Conservation (phyloP, 169 alveolate species). For the Plasmodium chabaudi region DNA sequence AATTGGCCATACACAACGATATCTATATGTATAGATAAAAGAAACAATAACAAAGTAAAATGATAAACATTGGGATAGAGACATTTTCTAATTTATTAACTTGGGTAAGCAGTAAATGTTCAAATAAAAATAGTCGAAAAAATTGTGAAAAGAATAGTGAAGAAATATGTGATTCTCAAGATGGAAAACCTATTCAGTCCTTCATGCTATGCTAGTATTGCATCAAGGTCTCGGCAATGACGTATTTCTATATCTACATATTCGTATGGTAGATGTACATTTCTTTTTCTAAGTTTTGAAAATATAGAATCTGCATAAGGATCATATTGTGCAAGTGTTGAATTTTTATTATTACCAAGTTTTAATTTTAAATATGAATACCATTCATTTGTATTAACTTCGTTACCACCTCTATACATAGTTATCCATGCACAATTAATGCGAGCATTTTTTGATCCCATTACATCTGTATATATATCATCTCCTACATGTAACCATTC, state of each 20-base stretch:
- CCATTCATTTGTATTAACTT: slow-evolving; percentile 43
- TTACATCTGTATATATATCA: slow-evolving; percentile 58
- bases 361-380: slow-evolving; percentile 69
- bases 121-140: too few relatives aligned
- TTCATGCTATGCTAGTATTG: neutral
- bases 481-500: slow-evolving; percentile 76
- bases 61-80: too few relatives aligned
- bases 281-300: slow-evolving; percentile 25
- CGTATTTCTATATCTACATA: slow-evolving; percentile 66
- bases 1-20: too few relatives aligned
- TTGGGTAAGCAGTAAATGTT: too few relatives aligned
- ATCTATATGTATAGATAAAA: too few relatives aligned
- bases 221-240: slow-evolving; percentile 61
- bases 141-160: too few relatives aligned
- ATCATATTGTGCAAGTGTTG: slow-evolving; percentile 12
- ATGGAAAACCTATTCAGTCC: neutral
- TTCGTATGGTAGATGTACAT: slow-evolving; percentile 36
- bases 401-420: slow-evolving; percentile 59
- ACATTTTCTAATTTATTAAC: too few relatives aligned
- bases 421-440: slow-evolving; percentile 76
- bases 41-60: too few relatives aligned
- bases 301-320: slow-evolving; percentile 53
- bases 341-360: slow-evolving; percentile 22
- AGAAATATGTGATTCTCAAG: neutral
- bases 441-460: slow-evolving; percentile 62